Conservation (phyloP, 1,284 basidiomycete species). For the Sutorius eximius region DNA sequence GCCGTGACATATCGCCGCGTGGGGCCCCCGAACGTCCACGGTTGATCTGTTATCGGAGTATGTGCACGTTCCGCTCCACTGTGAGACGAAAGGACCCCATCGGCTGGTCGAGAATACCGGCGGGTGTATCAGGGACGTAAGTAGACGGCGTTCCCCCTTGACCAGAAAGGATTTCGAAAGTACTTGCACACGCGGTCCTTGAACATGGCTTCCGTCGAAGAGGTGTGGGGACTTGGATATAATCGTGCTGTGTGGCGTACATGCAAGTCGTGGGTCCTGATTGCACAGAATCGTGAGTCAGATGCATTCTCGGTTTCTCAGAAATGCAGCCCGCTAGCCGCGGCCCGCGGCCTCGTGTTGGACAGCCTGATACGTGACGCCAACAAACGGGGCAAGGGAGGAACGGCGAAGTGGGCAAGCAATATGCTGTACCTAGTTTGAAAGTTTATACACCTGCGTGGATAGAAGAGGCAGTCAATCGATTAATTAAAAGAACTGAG, state of each 20-base stretch:
- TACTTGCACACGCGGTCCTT: not conserved
- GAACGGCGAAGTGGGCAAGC: constrained; percentile 10
- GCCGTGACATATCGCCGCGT: not conserved
- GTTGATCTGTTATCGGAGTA: not conserved
- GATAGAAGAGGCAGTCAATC: not conserved
- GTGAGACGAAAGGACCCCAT: constrained; percentile 5
- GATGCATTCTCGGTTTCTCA: not conserved
- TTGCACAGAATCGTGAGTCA: not conserved
- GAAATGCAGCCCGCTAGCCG: not conserved
- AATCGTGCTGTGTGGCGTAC: not conserved
- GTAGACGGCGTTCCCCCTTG: not conserved
- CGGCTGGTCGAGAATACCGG: not conserved
- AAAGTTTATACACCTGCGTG: constrained; percentile 20
- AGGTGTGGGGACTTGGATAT: not conserved
- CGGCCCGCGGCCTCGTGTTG: constrained; percentile 25
- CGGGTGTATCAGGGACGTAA: constrained; percentile 8
- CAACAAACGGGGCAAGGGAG: constrained; percentile 7
- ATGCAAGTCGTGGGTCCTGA: not conserved
- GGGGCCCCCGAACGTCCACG: not conserved
- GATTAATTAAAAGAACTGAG: constrained; percentile 5
- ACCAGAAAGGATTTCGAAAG: constrained; percentile 4
- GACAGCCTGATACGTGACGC: constrained; percentile 6
- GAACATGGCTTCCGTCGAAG: not conserved
- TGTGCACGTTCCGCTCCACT: constrained; percentile 15
- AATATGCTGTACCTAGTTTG: constrained; percentile 3